A percentile compares a stretch with the other conserved stretches of the same genome.
Conservation (phyloP, 148 eudicot genomes). For the Vaccinium corymbosum region DNA sequence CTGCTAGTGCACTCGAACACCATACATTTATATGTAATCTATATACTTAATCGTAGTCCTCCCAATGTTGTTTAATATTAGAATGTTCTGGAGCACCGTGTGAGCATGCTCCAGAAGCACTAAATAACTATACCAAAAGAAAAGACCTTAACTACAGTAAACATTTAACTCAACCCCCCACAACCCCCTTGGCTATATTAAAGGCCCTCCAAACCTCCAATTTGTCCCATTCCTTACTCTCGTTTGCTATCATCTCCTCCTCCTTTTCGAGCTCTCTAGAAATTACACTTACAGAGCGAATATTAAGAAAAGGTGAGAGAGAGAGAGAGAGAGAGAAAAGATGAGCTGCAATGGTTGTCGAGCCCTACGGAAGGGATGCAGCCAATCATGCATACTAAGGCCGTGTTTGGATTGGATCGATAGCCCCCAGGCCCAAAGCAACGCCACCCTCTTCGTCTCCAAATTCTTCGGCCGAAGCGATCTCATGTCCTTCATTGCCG, state of each 20-base stretch:
- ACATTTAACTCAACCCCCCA: background rate
- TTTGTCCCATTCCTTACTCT: background rate
- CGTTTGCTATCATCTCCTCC: background rate
- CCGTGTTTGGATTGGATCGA: constrained; percentile 58
- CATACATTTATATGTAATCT: too few relatives aligned
- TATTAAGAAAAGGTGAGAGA: background rate
- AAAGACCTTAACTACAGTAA: background rate
- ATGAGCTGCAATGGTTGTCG: constrained; percentile 86
- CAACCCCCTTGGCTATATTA: background rate
- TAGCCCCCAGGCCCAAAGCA: constrained; percentile 54
- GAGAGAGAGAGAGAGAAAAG: background rate
- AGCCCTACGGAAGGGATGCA: constrained; percentile 68
- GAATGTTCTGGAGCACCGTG: too few relatives aligned
- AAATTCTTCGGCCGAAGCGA: constrained; percentile 76
- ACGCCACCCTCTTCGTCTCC: constrained; percentile 75
- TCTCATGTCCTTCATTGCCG: constrained; percentile 65
- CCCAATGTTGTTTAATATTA: too few relatives aligned
- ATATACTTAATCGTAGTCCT: too few relatives aligned
- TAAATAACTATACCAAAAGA: too few relatives aligned
- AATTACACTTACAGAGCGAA: background rate
- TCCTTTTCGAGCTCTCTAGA: constrained; percentile 4
- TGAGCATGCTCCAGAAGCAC: too few relatives aligned
- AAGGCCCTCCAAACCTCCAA: background rate
- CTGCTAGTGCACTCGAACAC: too few relatives aligned
- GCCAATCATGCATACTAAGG: constrained; percentile 51